Evolutionary conservation across 352 stramenopile genomes (phyloP).

Genomic region (Phytophthora macrochlamydospora): DNA sequence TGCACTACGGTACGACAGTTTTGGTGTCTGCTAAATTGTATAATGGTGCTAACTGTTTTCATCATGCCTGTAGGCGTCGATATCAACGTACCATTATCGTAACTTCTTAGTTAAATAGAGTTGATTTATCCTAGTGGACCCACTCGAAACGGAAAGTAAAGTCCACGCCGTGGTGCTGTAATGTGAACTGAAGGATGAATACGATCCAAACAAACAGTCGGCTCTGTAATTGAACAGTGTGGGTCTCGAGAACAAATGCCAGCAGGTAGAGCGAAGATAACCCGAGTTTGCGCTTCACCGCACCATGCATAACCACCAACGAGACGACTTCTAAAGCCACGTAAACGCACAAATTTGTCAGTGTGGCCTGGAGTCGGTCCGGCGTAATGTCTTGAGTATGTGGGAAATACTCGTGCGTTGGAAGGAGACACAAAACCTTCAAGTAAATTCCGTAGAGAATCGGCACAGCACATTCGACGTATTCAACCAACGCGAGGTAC

Average conservation of each 20-base stretch:
- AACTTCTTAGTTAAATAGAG: too few species aligned
- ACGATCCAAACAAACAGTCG: constrained; percentile 31
- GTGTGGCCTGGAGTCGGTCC: constrained; percentile 8
- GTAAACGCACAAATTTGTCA: constrained; percentile 19
- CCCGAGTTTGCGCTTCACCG: constrained; percentile 18
- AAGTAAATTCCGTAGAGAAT: constrained; percentile 29
- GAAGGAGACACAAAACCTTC: constrained; percentile 14
- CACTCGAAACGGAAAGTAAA: constrained; percentile 15
- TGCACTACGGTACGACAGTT: background rate
- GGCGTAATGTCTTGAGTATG: constrained; percentile 10
- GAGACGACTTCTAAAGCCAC: constrained; percentile 12
- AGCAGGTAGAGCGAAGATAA: constrained; percentile 30
- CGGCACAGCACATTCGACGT: constrained; percentile 34
- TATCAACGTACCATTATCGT: too few species aligned
- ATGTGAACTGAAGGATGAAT: constrained; percentile 24
- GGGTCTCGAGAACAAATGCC: constrained; percentile 33
- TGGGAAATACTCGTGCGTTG: constrained; percentile 20
- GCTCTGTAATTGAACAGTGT: constrained; percentile 19
- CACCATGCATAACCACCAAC: constrained; percentile 22
- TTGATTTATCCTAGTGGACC: constrained; percentile 2
- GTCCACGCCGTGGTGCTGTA: constrained; percentile 18
- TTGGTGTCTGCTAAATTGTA: too few species aligned
- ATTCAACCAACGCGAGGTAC: constrained; percentile 16
- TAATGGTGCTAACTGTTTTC: too few species aligned
- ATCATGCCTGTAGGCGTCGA: too few species aligned